Conservation (phyloP, 768 basidiomycete species). For the Tulasnella sp. region DNA sequence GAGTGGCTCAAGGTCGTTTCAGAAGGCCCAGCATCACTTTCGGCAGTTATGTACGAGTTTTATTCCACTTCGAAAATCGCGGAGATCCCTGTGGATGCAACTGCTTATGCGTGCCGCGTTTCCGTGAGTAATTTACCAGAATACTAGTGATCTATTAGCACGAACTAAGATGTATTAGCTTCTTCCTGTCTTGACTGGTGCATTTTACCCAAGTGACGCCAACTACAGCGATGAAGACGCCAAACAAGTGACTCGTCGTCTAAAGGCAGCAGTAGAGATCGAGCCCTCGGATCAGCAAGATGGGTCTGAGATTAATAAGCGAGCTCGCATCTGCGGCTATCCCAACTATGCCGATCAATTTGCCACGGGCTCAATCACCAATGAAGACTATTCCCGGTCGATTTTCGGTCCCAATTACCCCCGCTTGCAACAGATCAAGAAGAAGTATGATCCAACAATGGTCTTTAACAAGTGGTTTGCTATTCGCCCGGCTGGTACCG, state of each 20-base stretch:
- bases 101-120: slow-evolving; percentile 9
- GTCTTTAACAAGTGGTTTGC: slow-evolving; percentile 18
- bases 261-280: too few species aligned
- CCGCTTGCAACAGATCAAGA: slow-evolving; percentile 14
- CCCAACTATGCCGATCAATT: neutral
- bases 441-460: slow-evolving; percentile 15
- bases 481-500: slow-evolving; percentile 14
- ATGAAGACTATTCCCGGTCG: neutral
- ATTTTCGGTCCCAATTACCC: slow-evolving; percentile 12
- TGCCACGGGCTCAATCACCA: neutral
- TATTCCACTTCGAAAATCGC: neutral
- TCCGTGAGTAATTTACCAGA: too few species aligned
- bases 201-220: too few species aligned
- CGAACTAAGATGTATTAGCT: too few species aligned
- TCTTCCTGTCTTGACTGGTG: too few species aligned
- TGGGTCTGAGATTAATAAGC: too few species aligned
- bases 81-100: slow-evolving; percentile 9
- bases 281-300: too few species aligned
- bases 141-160: too few species aligned
- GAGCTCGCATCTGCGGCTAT: too few species aligned
- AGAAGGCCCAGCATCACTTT: neutral
- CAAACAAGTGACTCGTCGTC: too few species aligned
- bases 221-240: too few species aligned
- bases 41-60: slow-evolving; percentile 3
- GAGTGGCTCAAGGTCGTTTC: neutral